Base-by-base conservation (phyloP, 257 asterid genomes). In the Solanum bulbocastanum region DNA sequence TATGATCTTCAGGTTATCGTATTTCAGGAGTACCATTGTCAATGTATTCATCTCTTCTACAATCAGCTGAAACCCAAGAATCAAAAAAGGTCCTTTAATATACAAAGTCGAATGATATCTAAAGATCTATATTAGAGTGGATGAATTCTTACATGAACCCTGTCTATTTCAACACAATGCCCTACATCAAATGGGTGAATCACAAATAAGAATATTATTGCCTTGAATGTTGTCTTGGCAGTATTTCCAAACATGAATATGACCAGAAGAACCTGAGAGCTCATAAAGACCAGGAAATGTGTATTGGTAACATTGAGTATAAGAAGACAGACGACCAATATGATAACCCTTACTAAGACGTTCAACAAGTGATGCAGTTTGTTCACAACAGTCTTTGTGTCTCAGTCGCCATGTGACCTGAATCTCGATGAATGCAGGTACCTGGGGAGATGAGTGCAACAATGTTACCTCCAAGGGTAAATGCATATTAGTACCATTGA, bases 171-270 rank as follows among this genome's bases (percentile, higher is more conserved):
- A 88, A 96, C 92, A 88, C 98, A 98, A 74, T 97, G 98, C 30
- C 99, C 98, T 12, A 97, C 99, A 79, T 97, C 98, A 90, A 89
- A 97, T 0, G 99, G 99, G 90, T 96, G 99, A 97, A 94, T 94
- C 89, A 97, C 98, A 49, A 97, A 97, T 74, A 97, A 88, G 85
- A 96, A 97, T 90, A 97, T 93, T 86, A 97, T 95, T 9, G 98
- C 98, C 91, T 96, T 98, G 27, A 96, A 96, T 39, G 94, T 94
- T 10, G 98, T 94, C 95, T 97, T 97, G 92, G 95, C 93, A 0
- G 98, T 92, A 92, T 97, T 96, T 40, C 99, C 99, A 73, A 96
- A 97, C 95, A 97, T 89, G 91, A 97, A 97, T 46, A 92, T 98
- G 11, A 92, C 97, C 75, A 97, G 62, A 56, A 97, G 96, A 82